A percentile compares a stretch with the other conserved stretches of the same genome.
Conservation (phyloP, 768 basidiomycete genomes). For the Mycena rosella region DNA sequence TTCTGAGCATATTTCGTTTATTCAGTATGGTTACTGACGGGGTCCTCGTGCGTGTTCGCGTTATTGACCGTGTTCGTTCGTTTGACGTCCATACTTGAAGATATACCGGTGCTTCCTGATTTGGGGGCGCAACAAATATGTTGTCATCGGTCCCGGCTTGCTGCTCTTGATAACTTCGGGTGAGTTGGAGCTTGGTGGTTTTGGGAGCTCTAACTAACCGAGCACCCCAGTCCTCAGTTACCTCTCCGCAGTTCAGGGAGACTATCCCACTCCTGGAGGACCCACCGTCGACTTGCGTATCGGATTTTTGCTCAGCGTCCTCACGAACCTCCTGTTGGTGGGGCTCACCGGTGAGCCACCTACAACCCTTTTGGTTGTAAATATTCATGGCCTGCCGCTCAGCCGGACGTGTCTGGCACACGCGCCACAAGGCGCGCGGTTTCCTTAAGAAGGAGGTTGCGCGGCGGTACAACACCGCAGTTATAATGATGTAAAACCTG, state of each 20-base stretch:
- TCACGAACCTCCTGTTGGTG: conserved; percentile 32
- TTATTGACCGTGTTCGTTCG: background rate
- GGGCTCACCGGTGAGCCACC: conserved; percentile 29
- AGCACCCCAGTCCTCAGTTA: conserved; percentile 22
- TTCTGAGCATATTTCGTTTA: background rate
- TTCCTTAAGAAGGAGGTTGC: background rate
- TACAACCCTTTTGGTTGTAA: background rate
- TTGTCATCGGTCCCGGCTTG: conserved; percentile 14
- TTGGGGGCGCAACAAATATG: conserved; percentile 30
- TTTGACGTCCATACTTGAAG: conserved; percentile 1
- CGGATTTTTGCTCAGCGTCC: conserved; percentile 20
- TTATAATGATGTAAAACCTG: conserved; percentile 25
- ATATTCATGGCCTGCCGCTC: background rate
- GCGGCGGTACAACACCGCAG: conserved; percentile 24
- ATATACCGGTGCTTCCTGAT: conserved; percentile 36
- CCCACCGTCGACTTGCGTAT: conserved; percentile 24
- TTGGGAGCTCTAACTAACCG: background rate
- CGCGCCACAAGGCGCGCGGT: background rate
- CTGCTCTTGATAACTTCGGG: conserved; percentile 24
- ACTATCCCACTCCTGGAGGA: conserved; percentile 27
- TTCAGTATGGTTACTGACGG: conserved; percentile 34
- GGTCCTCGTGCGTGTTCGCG: conserved; percentile 21
- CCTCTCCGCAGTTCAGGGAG: conserved; percentile 26
- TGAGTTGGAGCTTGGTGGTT: too few species aligned
- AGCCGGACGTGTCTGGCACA: conserved; percentile 29